Evolutionary conservation across 805 yeast species (phyloP), one percentile per base, ranked within the genome.

Genomic region (Metschnikowia matae): DNA sequence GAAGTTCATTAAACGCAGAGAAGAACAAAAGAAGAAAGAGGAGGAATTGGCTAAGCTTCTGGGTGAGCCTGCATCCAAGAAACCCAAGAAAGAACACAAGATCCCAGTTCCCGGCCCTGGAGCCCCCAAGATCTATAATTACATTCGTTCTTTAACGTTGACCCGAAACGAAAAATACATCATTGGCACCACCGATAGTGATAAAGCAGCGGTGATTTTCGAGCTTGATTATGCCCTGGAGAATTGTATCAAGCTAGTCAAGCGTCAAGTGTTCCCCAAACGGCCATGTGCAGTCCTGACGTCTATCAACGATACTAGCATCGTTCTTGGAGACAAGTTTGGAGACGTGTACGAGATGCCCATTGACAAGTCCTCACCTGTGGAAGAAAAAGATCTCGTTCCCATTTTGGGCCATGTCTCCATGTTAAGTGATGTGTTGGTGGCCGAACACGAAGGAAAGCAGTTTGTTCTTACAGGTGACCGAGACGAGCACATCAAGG

Each of bases 331-430:
- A 18, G 99, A 94, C 66, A 94, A 94, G 71, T 94, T 92, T 64
- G 99, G 99, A 44, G 99, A 94, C 68, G 97, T 90, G 5, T 94
- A 88, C 65, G 66, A 77, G 1, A 72, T 89, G 36, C 69, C 77
- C 2, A 68, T 82, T 29, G 70, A 69, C 20, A 62, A 64, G 13
- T 68, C 60, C 0, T 15, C 40, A 14, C 59, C 77, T 1, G 65
- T 70, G 1, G 75, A 76, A 3, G 80, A 78, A 42, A 65, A 81
- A 40, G 46, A 55, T 1, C 59, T 73, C 46, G 78, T 73, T 36
- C 97, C 97, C 2, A 75, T 92, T 6, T 70, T 92, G 48, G 99
- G 99, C 6, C 99, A 94, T 68, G 98, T 94, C 4, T 91, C 97
- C 2, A 89, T 94, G 97, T 78, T 94, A 53, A 87, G 96, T n/a